phyloP scores from a whole-genome alignment of 1,139 yeast genomes.

The Scheffersomyces stambukii region DNA sequence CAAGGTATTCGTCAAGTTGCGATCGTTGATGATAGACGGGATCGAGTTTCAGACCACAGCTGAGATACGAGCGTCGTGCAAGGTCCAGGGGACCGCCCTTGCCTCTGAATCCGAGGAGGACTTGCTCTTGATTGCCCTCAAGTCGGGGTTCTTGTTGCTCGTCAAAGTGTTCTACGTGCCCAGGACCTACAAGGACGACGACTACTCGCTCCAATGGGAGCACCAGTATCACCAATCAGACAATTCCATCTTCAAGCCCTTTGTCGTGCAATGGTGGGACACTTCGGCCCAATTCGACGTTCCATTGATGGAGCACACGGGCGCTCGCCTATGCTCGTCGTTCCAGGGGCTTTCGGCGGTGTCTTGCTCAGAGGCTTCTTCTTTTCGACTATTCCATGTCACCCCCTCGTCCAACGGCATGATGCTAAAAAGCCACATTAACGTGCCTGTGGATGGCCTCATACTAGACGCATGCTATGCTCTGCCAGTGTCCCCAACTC shows the following conservation, averaged over 20 bases:
- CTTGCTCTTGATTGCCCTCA: slow-evolving; percentile 35
- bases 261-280: slow-evolving; percentile 53
- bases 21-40: slow-evolving; percentile 33
- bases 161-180: slow-evolving; percentile 35
- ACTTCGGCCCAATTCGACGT: slow-evolving; percentile 10
- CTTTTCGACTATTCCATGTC: slow-evolving; percentile 36
- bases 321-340: slow-evolving; percentile 25
- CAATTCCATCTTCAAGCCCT: slow-evolving; percentile 33
- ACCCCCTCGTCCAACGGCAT: slow-evolving; percentile 33
- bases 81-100: slow-evolving; percentile 18
- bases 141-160: slow-evolving; percentile 40
- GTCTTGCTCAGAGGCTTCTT: slow-evolving; percentile 32
- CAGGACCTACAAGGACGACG: slow-evolving; percentile 22
- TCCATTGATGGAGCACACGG: slow-evolving; percentile 30
- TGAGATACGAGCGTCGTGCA: slow-evolving; percentile 33
- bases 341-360: slow-evolving; percentile 36
- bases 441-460: slow-evolving; percentile 39
- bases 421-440: slow-evolving; percentile 34
- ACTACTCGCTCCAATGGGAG: slow-evolving; percentile 15
- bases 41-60: slow-evolving; percentile 31
- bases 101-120: slow-evolving; percentile 37
- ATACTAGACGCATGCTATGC: slow-evolving; percentile 43
- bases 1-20: slow-evolving; percentile 28
- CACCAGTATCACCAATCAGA: slow-evolving; percentile 6
- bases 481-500: slow-evolving; percentile 24